Evolutionary conservation across 2,329 filamentous ascomycete species (phyloP), one percentile per base, ranked within the genome.

Genomic region (Beauveria pseudobassiana): DNA sequence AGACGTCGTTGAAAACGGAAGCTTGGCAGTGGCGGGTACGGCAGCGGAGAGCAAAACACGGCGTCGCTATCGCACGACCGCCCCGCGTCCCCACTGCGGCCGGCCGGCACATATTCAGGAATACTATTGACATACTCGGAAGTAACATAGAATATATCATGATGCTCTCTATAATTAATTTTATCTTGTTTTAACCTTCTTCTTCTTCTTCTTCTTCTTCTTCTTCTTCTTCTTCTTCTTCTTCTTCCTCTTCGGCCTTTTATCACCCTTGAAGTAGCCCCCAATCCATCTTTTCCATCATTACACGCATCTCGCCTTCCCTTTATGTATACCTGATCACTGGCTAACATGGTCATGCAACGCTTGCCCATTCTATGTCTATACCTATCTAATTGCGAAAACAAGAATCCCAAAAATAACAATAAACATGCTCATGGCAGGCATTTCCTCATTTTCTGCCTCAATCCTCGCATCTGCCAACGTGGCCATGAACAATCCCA

Each of bases 291-390:
- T 24, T 24, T 24, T 24, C 22, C 22, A 24, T 24, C 22, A 24
- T 14, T 34, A 34, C 30, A 34, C 30, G 10, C 3, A 34, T 5
- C 12, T 34, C 30, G 4, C 12, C 30, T 34, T 34, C 30, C 12
- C 34, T 38, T 14, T 3, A 22, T 7, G 9, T 22, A 20, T 18
- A 12, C 20, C 9, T 20, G 28, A 8, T 24, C 4, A 43, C 8
- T 22, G n/a, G 18, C 28, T 2, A 48, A 34, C 34, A 12, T 34
- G 18, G 43, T 34, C 38, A 45, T 57, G 54, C 28, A 50, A 58
- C 45, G 55, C 55, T 58, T 58, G 7, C 55, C 55, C 46, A 42
- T 30, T 58, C 45, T 58, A 58, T 58, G 55, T 58, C 55, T 58
- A 58, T 58, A 46, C 18, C 49, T 51, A 46, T 58, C 55, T 58